Percentiles rank a stretch among this genome's conserved stretches.
These are phyloP conservation scores for Epichloe typhina DNA, from an alignment of 2,329 filamentous ascomycete species.

Conservation along the genomic window DNA sequence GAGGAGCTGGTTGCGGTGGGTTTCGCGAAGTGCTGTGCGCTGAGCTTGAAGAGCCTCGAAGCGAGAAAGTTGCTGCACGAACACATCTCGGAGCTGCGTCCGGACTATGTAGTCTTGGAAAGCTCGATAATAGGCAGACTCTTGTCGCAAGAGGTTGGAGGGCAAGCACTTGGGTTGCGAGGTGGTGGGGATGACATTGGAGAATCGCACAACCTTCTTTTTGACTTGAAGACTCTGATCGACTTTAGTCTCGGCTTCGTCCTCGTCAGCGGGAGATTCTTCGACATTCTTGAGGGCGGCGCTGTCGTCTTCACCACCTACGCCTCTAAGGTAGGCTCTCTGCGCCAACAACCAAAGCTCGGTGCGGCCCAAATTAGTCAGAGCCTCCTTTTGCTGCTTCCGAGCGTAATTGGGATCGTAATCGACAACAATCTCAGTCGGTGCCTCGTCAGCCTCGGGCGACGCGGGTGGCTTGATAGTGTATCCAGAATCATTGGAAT, in stretches of 20 bases:
- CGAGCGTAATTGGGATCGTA: constrained; percentile 64
- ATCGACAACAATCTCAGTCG: constrained; percentile 52
- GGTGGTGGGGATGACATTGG: constrained; percentile 34
- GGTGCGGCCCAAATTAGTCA: constrained; percentile 71
- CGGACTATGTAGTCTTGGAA: constrained; percentile 64
- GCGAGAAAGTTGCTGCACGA: constrained; percentile 70
- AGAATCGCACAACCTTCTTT: constrained; percentile 71
- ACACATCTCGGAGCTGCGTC: constrained; percentile 57
- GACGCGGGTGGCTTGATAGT: constrained; percentile 19
- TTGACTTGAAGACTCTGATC: constrained; percentile 17
- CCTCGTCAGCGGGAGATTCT: constrained; percentile 19
- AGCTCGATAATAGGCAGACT: constrained; percentile 77
- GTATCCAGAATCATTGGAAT: constrained; percentile 19
- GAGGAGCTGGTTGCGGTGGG: constrained; percentile 68
- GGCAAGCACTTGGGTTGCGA: constrained; percentile 37
- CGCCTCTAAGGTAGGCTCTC: constrained; percentile 57
- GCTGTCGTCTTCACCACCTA: constrained; percentile 35
- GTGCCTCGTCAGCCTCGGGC: constrained; percentile 35
- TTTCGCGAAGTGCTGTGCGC: constrained; percentile 57
- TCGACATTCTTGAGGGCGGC: constrained; percentile 24
- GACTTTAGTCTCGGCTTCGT: constrained; percentile 14
- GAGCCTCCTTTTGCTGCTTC: constrained; percentile 57
- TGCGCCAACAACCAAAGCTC: constrained; percentile 78
- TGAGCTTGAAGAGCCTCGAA: constrained; percentile 82
- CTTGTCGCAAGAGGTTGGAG: constrained; percentile 40